phyloP scores from a whole-genome alignment of 2,329 filamentous ascomycete genomes.

The Diaporthe citriasiana region DNA sequence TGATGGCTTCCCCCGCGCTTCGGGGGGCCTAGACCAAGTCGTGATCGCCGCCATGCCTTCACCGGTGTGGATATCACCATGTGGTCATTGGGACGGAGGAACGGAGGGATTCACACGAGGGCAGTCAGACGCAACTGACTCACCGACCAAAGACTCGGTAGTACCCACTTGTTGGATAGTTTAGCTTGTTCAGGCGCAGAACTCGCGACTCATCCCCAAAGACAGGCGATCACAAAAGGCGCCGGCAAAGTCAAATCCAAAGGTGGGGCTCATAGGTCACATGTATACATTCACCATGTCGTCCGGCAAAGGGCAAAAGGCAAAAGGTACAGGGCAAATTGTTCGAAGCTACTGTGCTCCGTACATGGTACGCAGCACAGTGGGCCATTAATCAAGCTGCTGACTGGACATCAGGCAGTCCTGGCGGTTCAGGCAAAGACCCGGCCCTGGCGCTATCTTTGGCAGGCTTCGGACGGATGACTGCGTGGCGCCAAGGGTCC shows the following conservation, averaged over 20 bases:
- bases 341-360: neutral
- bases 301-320: neutral
- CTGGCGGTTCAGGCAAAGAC: slow-evolving; percentile 11
- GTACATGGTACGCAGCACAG: slow-evolving; percentile 2
- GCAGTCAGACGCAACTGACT: slow-evolving; percentile 24
- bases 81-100: slow-evolving; percentile 34
- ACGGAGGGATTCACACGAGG: neutral
- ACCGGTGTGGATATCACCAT: slow-evolving; percentile 41
- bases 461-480: slow-evolving; percentile 28
- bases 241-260: slow-evolving; percentile 20
- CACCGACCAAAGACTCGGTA: slow-evolving; percentile 12
- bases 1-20: slow-evolving; percentile 6
- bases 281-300: neutral
- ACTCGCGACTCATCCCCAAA: slow-evolving; percentile 9
- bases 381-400: neutral
- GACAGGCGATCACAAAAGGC: neutral
- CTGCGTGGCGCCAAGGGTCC: slow-evolving; percentile 32
- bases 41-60: slow-evolving; percentile 33
- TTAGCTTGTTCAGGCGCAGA: neutral
- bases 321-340: neutral
- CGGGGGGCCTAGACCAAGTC: slow-evolving; percentile 24
- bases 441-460: slow-evolving; percentile 28
- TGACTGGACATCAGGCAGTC: neutral
- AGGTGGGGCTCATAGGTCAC: neutral
- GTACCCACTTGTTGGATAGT: slow-evolving; percentile 5